These are phyloP conservation scores for Lachancea waltii DNA, from an alignment of 805 yeast genomes.

Conservation along the genomic window DNA sequence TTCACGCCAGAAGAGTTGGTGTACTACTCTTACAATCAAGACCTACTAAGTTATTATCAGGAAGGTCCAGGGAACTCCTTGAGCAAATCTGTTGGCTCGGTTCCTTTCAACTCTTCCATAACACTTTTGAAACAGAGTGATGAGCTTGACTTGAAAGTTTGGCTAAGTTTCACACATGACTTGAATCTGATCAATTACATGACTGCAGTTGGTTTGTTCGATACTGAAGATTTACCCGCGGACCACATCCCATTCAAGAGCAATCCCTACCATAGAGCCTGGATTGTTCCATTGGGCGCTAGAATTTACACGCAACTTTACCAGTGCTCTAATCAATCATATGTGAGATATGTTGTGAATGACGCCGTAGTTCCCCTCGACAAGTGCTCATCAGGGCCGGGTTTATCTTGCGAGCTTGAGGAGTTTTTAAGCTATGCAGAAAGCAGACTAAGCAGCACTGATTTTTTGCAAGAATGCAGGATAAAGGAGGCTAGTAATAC, in stretches of 20 bases:
- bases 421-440: constrained; percentile 32
- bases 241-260: constrained; percentile 40
- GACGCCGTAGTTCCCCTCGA: constrained; percentile 50
- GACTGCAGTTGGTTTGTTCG: constrained; percentile 55
- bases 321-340: constrained; percentile 36
- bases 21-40: constrained; percentile 53
- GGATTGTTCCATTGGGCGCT: constrained; percentile 54
- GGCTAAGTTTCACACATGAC: constrained; percentile 73
- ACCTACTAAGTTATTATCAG: constrained; percentile 52
- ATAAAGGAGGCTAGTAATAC: constrained; percentile 14
- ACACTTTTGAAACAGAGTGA: constrained; percentile 42
- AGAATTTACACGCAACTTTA: constrained; percentile 46
- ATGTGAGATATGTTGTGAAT: constrained; percentile 44
- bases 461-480: constrained; percentile 32
- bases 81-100: constrained; percentile 55
- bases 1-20: constrained; percentile 65
- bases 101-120: constrained; percentile 47
- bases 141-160: constrained; percentile 48
- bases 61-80: constrained; percentile 58
- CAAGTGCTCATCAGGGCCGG: constrained; percentile 47
- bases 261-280: constrained; percentile 41
- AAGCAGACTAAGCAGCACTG: constrained; percentile 26
- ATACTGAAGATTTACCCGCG: constrained; percentile 35
- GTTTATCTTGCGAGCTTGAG: constrained; percentile 40
- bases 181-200: constrained; percentile 55